Evolutionary conservation across 2,329 filamentous ascomycete genomes (phyloP), one percentile per base, ranked within the genome.

Genomic region (Fragosphaeria purpurea): DNA sequence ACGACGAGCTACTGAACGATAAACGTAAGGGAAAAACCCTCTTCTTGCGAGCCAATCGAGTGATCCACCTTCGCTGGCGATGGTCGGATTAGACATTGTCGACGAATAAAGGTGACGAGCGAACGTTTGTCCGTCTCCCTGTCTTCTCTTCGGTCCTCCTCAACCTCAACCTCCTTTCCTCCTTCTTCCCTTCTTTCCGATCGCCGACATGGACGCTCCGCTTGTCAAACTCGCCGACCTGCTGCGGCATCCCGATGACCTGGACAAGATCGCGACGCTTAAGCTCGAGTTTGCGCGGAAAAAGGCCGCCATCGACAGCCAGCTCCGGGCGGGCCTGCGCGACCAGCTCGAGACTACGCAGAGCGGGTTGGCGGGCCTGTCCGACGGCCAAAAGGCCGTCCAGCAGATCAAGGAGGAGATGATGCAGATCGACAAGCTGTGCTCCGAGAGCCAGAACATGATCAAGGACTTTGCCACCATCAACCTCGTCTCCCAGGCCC

Each of bases 341-440:
- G 89, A 95, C 62, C 93, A 98, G 74, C 79, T 98, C 52, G 88
- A 95, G 70, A 86, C 90, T 50, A 96, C 93, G 9, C 91, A 97
- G 70, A 80, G 86, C 58, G 93, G 93, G 65, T 95, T 98, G 83
- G 85, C 73, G 57, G 86, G 86, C 55, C 83, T 98, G 57, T 82
- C 80, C 43, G 89, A 96, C 63, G 90, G 90, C 51, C 90, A 97
- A 68, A 86, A 90, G 66, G 88, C 88, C 54, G 87, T 98, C 38
- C 85, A 88, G 63, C 80, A 86, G 60, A 96, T 96, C 70, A 95
- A 95, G 68, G 91, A 97, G 58, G 93, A 98, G 72, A 93, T 98
- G 81, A 89, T 94, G 75, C 94, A 91, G 70, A 97, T 98, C 62
- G 93, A 98, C 72, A 89, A 88, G 70, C 80, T 98, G 57, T 98